Evolutionary conservation across 768 basidiomycete genomes (phyloP), one percentile per base, ranked within the genome.

Genomic region (Leccinum arenicola): DNA sequence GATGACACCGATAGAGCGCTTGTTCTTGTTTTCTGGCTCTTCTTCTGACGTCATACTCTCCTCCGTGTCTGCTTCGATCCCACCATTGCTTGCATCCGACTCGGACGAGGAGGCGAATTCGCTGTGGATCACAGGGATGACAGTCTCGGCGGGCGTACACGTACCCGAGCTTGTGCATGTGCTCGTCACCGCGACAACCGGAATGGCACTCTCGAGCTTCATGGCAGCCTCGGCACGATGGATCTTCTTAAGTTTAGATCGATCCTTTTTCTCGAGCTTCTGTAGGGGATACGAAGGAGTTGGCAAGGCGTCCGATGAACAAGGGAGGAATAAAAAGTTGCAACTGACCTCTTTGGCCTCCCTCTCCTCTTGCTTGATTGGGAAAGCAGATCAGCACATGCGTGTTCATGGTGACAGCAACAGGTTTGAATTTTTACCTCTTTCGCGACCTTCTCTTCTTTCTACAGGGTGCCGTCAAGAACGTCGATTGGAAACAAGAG

Each of bases 21-120:
- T 45, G 43, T 45, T 43, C 40, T 48, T 64, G 66, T 82, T 82
- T 43, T 85, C 81, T 21, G 70, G 68, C 67, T 89, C 83, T 57
- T 80, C 89, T 65, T 91, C 89, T 35, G 88, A 89, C 3, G 88
- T 86, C 63, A 87, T 75, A 67, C 87, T 89, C 68, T 86, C 87
- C 72, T 91, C 89, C 23, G 83, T 83, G 66, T 91, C 90, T 8
- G 86, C 88, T 59, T 90, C 90, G 54, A 80, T 80, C 19, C 78
- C 80, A 14, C 83, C 84, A 17, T 80, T 85, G 68, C 76, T 83
- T 58, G 71, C 78, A 65, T 87, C 87, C 27, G 82, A 82, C 66
- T 85, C 85, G 47, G 84, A 87, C 61, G 77, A 81, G 25, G 83
- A 80, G 48, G 76, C 69, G 76, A 73, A 64, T 64, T 76, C 50